These are phyloP conservation scores for Huntiella savannae DNA, from an alignment of 2,329 filamentous ascomycete species.

Conservation along the genomic window DNA sequence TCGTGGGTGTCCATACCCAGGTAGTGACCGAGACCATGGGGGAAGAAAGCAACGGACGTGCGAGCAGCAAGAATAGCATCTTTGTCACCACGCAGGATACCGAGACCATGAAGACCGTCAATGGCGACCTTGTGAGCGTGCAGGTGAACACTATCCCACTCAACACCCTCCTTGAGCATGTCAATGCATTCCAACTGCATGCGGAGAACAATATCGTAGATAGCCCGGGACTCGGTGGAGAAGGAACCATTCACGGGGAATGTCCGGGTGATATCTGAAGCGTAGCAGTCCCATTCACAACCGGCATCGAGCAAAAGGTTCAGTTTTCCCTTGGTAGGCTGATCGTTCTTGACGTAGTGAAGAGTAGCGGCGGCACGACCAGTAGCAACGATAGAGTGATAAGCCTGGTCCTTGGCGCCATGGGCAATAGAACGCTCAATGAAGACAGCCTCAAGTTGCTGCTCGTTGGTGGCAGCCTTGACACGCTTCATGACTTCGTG, in stretches of 20 bases:
- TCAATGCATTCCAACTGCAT: conserved; percentile 72
- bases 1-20: conserved; percentile 89
- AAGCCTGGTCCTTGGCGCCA: conserved; percentile 67
- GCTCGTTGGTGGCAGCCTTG: conserved; percentile 51
- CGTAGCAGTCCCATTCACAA: conserved; percentile 55
- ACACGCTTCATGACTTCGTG: conserved; percentile 41
- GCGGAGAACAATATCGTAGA: conserved; percentile 66
- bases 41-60: conserved; percentile 80
- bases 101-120: conserved; percentile 54
- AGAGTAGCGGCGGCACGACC: conserved; percentile 68
- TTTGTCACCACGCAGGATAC: conserved; percentile 48
- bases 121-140: conserved; percentile 69
- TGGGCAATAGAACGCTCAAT: conserved; percentile 55
- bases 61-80: conserved; percentile 57
- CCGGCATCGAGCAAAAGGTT: conserved; percentile 75
- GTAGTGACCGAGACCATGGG: conserved; percentile 80
- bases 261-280: conserved; percentile 58
- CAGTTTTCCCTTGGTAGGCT: conserved; percentile 49
- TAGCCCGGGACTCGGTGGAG: conserved; percentile 47
- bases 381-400: conserved; percentile 67
- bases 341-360: conserved; percentile 70
- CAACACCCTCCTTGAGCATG: conserved; percentile 51
- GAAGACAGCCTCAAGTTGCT: conserved; percentile 67
- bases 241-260: conserved; percentile 65
- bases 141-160: conserved; percentile 67